phyloP scores from a whole-genome alignment of 75 land plant species.

The Picea glauca region DNA sequence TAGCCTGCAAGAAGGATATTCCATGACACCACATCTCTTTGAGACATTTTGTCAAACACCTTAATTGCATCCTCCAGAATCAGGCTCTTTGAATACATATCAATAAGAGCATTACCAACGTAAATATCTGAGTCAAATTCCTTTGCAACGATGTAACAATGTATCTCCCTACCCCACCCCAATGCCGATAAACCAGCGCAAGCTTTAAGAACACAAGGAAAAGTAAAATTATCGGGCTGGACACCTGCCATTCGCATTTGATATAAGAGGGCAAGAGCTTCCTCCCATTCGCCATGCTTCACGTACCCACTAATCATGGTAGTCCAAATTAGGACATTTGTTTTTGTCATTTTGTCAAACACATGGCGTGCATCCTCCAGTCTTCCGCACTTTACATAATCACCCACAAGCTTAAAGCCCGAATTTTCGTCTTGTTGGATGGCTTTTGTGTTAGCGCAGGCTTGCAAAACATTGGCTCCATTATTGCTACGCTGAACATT shows the following conservation, averaged over 20 bases:
- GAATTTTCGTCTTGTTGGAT: too few species aligned
- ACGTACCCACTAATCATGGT: constrained; percentile 5
- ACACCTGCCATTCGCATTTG: constrained; percentile 47
- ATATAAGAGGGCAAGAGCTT: constrained; percentile 36
- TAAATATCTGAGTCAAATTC: constrained; percentile 6
- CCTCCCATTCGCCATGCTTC: neutral
- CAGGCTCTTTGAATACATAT: constrained; percentile 19
- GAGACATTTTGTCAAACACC: constrained; percentile 11
- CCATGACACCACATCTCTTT: constrained; percentile 11
- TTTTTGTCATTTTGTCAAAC: too few species aligned
- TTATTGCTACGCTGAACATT: too few species aligned
- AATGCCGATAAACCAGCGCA: constrained; percentile 33
- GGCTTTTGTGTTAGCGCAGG: too few species aligned
- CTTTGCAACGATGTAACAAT: neutral
- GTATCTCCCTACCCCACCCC: constrained; percentile 12
- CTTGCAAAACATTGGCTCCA: too few species aligned
- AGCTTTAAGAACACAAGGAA: constrained; percentile 34
- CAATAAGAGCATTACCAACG: constrained; percentile 16
- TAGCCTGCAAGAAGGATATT: too few species aligned
- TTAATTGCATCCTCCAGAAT: constrained; percentile 11
- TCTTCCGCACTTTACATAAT: too few species aligned
- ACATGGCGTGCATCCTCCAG: too few species aligned
- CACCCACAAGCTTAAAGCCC: too few species aligned
- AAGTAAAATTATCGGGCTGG: constrained; percentile 29
- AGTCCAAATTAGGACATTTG: neutral